Evolutionary conservation across 768 basidiomycete genomes (phyloP), one percentile per base, ranked within the genome.

Genomic region (Amyloporia xantha): DNA sequence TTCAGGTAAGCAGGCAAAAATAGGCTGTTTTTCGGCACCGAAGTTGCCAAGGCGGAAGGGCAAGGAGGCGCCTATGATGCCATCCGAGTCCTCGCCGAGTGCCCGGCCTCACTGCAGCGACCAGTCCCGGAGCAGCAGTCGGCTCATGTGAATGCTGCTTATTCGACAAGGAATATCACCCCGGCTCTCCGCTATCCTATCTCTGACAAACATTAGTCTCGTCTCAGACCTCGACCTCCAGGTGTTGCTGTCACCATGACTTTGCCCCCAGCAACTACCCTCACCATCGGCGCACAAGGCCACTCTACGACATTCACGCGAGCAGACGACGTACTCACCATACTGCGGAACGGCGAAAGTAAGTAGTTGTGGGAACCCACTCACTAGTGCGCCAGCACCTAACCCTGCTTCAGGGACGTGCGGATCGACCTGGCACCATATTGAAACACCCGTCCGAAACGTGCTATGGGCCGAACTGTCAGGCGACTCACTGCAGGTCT

Each of bases 391-490:
- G 15, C 38, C 9, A 9, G 30, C 9, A 33, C 30, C 30, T 33
- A 15, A 15, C 30, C 15, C 30, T 33, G 30, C 25, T 24, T 1
- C 55, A 60, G 61, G 52, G 47, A 54, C 54, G 51, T n/a, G n/a
- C n/a, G n/a, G n/a, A n/a, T n/a, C n/a, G n/a, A n/a, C n/a, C n/a
- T 63, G 60, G 60, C 54, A 55, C 9, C 44, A 44, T 19, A 49
- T 59, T 1, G 59, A 69, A 35, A 56, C 73, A 44, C 67, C 75
- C 36, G 52, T 75, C 36, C 70, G 71, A 26, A 73, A 84, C 53
- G 74, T 91, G 44, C 61, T 91, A 17, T 71, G 71, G 47, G 81
- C 79, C 1, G 69, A 64, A 26, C 62, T 74, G 24, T 58, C 64
- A 7, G 62, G 65, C 21, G 59, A 59, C 9, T 51, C 54, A 7